A percentile compares a stretch with the other conserved stretches of the same genome.
Evolutionary conservation across 78 protist genomes (phyloP).

Genomic region (Pelomyxa schiedti): DNA sequence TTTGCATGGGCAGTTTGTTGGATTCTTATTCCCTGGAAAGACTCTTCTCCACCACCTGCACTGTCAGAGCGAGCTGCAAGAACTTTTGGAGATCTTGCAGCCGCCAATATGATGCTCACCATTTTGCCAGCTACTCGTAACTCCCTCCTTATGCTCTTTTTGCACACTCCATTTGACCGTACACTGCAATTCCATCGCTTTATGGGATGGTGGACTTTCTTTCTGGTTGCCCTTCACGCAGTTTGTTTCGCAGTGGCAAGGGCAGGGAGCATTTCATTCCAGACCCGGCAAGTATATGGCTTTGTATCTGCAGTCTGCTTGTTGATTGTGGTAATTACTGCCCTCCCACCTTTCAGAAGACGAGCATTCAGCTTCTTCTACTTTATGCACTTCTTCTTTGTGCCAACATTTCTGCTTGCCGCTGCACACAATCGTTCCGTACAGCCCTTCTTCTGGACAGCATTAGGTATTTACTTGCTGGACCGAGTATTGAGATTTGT

Average conservation of each 20-base stretch:
- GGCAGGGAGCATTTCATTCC: too few species aligned
- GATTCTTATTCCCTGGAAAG: too few species aligned
- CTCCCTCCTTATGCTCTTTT: background rate
- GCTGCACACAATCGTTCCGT: background rate
- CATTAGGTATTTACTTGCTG: background rate
- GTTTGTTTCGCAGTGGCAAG: too few species aligned
- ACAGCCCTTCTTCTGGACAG: background rate
- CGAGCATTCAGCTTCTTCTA: background rate
- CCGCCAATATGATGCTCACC: background rate
- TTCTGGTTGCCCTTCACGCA: background rate
- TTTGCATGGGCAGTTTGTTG: too few species aligned
- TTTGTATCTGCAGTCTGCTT: background rate
- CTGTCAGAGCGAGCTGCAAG: too few species aligned
- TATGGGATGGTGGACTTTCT: background rate
- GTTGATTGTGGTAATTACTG: background rate
- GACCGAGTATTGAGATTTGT: background rate
- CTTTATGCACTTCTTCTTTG: background rate
- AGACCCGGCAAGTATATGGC: background rate
- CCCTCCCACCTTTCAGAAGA: background rate
- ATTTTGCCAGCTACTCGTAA: background rate
- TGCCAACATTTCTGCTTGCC: background rate
- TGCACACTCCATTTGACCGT: background rate
- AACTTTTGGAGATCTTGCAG: background rate
- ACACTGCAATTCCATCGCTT: background rate
- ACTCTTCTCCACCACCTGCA: too few species aligned